Percentiles rank a stretch among this genome's conserved stretches.
Evolutionary conservation across 352 stramenopile species (phyloP).

Genomic region (Globisporangium radiosum): DNA sequence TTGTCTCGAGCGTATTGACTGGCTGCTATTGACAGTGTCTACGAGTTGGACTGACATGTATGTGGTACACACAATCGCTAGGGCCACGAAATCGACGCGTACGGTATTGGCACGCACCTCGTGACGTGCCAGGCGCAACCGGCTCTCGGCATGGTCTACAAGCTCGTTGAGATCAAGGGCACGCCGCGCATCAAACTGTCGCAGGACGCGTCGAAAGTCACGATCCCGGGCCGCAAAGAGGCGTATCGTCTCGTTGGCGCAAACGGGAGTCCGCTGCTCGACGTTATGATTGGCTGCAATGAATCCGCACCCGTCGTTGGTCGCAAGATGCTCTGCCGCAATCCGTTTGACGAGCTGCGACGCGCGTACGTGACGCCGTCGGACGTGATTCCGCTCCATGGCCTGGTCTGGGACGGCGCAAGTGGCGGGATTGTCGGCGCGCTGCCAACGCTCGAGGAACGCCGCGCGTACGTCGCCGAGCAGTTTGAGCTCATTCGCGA

Average conservation of each 20-base stretch:
- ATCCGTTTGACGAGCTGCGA: conserved; percentile 95
- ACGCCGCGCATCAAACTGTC: conserved; percentile 97
- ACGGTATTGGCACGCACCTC: conserved; percentile 93
- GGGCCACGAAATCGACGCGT: conserved; percentile 94
- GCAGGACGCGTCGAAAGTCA: conserved; percentile 96
- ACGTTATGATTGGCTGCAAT: conserved; percentile 86
- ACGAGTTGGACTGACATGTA: too few species aligned
- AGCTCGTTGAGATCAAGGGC: conserved; percentile 97
- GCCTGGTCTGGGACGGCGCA: conserved; percentile 87
- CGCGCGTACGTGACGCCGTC: conserved; percentile 92
- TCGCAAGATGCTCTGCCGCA: conserved; percentile 89
- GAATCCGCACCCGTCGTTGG: conserved; percentile 78
- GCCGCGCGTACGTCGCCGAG: conserved; percentile 81
- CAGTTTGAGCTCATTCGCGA: conserved; percentile 92
- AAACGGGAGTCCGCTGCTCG: conserved; percentile 85
- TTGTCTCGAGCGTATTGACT: conserved; percentile 6
- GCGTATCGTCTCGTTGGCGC: conserved; percentile 88
- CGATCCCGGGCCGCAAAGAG: conserved; percentile 86
- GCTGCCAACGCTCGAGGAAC: conserved; percentile 71
- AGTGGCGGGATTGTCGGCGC: conserved; percentile 62
- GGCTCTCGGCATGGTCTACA: conserved; percentile 99
- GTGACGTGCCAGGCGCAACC: conserved; percentile 99
- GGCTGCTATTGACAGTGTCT: too few species aligned
- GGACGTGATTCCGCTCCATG: conserved; percentile 85
- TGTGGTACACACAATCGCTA: conserved; percentile 7